phyloP scores from a whole-genome alignment of 257 asterid species.

The Scutellaria barbata region DNA sequence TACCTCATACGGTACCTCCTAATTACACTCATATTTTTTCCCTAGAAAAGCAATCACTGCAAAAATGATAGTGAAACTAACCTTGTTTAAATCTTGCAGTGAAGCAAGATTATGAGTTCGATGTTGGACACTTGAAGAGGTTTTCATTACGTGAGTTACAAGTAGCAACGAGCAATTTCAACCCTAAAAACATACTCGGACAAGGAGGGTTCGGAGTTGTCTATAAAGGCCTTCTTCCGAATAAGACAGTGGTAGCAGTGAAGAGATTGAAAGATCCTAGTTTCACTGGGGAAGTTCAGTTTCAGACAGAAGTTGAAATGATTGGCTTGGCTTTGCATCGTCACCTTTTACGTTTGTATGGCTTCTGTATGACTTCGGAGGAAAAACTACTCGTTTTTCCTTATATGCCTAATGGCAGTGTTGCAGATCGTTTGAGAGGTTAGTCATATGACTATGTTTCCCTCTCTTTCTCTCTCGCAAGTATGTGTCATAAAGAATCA shows the following conservation, averaged over 20 bases:
- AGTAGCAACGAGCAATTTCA: slow-evolving; percentile 82
- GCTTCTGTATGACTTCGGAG: slow-evolving; percentile 86
- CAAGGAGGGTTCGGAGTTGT: slow-evolving; percentile 96
- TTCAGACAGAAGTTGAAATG: slow-evolving; percentile 97
- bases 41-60: background rate
- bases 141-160: slow-evolving; percentile 84
- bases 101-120: slow-evolving; percentile 76
- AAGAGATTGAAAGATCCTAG: slow-evolving; percentile 83
- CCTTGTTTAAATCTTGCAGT: slow-evolving; percentile 49
- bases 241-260: slow-evolving; percentile 74
- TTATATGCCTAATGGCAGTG: slow-evolving; percentile 92
- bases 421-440: slow-evolving; percentile 95
- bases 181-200: slow-evolving; percentile 75
- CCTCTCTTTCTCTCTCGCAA: slow-evolving; percentile 1
- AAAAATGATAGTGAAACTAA: slow-evolving; percentile 24
- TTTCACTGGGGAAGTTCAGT: slow-evolving; percentile 90
- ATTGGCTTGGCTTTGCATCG: slow-evolving; percentile 94
- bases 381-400: slow-evolving; percentile 92
- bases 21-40: background rate
- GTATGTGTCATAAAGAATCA: background rate
- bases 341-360: slow-evolving; percentile 79
- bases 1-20: slow-evolving; percentile 65
- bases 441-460: background rate
- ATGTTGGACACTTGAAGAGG: slow-evolving; percentile 67
- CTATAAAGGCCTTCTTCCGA: slow-evolving; percentile 77